Evolutionary conservation across 345 rosid species (phyloP), one percentile per base, ranked within the genome.

Genomic region (Anastatica hierochuntica): DNA sequence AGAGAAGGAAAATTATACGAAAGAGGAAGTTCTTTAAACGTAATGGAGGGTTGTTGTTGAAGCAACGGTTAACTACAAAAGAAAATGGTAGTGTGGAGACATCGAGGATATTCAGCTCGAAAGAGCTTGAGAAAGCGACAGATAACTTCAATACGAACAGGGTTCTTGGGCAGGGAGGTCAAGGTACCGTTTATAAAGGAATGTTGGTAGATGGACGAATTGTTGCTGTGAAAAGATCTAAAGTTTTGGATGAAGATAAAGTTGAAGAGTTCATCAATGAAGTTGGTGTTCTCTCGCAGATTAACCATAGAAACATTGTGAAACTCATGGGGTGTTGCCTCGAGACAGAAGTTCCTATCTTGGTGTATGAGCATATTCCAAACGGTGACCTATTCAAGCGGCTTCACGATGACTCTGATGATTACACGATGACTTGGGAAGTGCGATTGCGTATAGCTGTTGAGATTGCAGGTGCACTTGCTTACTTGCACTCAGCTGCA

Each of bases 251-350:
- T 7, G 52, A 48, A 23, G 72, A 66, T 34, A 77, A 77, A 44
- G 61, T 71, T 3, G 72, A 70, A 20, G 78, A 71, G 40, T 80
- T 77, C 58, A 64, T 80, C 57, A 76, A 77, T 29, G 80, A 79
- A 39, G 73, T 79, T 10, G 23, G 50, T 8, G 72, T 79, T 4
- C 74, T 79, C 6, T 74, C 78, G 0, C 80, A 70, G 52, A 73
- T 78, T 42, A 73, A 78, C 42, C 84, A 70, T 16, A 50, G 66
- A 40, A 70, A 78, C 14, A 74, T 72, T 17, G 76, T 75, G 13
- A 70, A 57, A 34, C 70, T 78, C 14, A n/a, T 79, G 12, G 79
- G 81, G 14, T 76, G 81, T 27, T 76, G 81, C 45, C 62, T 79
- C 2, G 84, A 78, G 59, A 75, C 74, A 0, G 50, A 49, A 3